These are phyloP conservation scores for Corymbia maculata DNA, from an alignment of 345 rosid species.

Conservation along the genomic window DNA sequence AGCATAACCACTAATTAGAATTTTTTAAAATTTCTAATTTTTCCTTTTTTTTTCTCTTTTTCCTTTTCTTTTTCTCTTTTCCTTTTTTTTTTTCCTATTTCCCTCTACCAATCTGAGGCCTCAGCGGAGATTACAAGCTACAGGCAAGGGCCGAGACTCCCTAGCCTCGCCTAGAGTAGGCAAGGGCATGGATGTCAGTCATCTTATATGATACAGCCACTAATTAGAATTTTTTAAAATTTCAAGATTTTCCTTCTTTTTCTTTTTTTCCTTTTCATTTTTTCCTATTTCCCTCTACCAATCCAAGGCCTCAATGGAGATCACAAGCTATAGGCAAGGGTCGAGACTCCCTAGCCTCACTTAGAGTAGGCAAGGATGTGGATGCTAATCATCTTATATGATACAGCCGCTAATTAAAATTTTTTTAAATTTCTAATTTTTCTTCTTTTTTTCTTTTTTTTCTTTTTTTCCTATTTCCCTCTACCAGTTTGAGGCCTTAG, in stretches of 20 bases:
- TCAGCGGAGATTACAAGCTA: neutral
- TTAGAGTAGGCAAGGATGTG: neutral
- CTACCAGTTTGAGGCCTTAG: too few species aligned
- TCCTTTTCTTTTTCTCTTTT: accelerated
- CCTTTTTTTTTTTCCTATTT: too few species aligned
- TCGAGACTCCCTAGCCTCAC: neutral
- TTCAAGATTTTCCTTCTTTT: accelerated
- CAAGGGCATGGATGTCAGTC: accelerated
- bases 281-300: neutral
- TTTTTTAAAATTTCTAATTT: neutral
- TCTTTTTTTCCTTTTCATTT: accelerated
- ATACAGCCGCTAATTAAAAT: accelerated
- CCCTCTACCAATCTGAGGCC: neutral
- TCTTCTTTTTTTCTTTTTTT: neutral
- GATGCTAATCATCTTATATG: accelerated
- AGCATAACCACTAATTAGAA: accelerated
- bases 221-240: neutral
- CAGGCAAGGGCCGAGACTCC: neutral
- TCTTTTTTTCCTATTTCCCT: too few species aligned
- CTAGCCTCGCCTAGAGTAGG: neutral
- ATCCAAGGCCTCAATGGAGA: neutral
- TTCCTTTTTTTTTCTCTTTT: accelerated
- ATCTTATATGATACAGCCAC: accelerated
- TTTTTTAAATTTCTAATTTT: neutral
- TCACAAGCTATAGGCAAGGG: neutral